Evolutionary conservation across 2,329 filamentous ascomycete species (phyloP).

Genomic region (Colletotrichum endophyticum): DNA sequence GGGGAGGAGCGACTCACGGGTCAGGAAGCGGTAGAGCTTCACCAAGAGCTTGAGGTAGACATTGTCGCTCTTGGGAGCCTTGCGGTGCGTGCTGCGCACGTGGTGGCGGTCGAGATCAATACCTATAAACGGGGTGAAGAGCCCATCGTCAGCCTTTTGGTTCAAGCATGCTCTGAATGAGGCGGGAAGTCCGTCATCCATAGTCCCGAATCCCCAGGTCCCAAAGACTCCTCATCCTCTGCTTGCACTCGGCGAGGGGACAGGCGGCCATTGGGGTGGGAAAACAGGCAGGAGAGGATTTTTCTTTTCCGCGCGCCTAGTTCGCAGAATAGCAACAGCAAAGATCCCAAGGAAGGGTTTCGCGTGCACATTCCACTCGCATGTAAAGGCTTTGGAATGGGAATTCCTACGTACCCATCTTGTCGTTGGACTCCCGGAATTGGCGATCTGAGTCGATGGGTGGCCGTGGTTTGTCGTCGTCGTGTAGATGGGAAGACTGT

Average conservation of each 20-base stretch:
- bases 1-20: conserved; percentile 70
- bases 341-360: background rate
- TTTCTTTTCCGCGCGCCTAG: conserved; percentile 20
- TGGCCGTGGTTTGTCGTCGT: conserved; percentile 35
- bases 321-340: conserved; percentile 19
- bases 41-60: conserved; percentile 96
- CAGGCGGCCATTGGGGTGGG: background rate
- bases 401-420: conserved; percentile 64
- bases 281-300: conserved; percentile 21
- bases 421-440: conserved; percentile 52
- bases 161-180: conserved; percentile 66
- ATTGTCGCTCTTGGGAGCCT: conserved; percentile 97
- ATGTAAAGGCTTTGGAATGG: conserved; percentile 41
- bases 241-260: background rate
- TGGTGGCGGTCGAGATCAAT: conserved; percentile 76
- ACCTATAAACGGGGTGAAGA: conserved; percentile 57
- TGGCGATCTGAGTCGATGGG: conserved; percentile 40
- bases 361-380: conserved; percentile 33
- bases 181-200: conserved; percentile 28
- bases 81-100: conserved; percentile 78
- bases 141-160: conserved; percentile 65
- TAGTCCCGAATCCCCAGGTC: background rate
- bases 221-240: background rate
- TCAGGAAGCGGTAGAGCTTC: conserved; percentile 97
- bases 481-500: conserved; percentile 22